Base-by-base conservation (phyloP, 2,329 filamentous ascomycete genomes). In the Neofusicoccum ribis region DNA sequence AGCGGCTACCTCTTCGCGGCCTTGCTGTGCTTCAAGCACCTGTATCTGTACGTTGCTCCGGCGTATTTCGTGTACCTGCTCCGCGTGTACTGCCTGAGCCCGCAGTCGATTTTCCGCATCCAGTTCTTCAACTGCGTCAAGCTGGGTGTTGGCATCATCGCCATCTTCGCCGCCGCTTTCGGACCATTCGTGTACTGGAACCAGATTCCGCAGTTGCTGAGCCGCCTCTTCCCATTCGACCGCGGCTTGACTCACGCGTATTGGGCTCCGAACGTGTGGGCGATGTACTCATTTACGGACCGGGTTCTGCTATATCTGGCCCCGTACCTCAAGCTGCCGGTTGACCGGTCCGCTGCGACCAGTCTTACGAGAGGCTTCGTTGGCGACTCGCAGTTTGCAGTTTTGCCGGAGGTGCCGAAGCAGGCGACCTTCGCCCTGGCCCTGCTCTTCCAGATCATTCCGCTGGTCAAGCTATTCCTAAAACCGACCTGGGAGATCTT, bases 261-360 rank as follows among this genome's bases (percentile, higher is more conserved):
- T 77, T 99, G 95, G 95, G 95, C 95, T 12, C 93, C 95, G 0
- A 99, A 99, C 70, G 82, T 97, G 1, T 99, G 95, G 95, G 94
- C 95, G 0, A 86, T 98, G 75, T 99, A 99, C 79, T 97, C 95
- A 0, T 97, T 98, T 75, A 81, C 85, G 1, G 95, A 99, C 73
- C 86, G 95, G 62, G 79, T 92, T 7, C 76, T 99, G 69, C 97
- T 99, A 66, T 86, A 88, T 71, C 79, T 93, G 72, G 93, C 93
- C 8, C 94, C 95, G 41, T 89, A 88, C 64, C 78, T 98, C 5
- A 91, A 92, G 5, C 81, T 97, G 15, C 76, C 86, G 0, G 84
- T 98, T 61, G 89, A 94, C 70, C 76, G 82, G 56, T 87, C 88
- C 31, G 94, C 94, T 1, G 79, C 97, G 56, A 88, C 90, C 65